Evolutionary conservation across 441 rosid genomes (phyloP).

Genomic region (Breynia disticha): DNA sequence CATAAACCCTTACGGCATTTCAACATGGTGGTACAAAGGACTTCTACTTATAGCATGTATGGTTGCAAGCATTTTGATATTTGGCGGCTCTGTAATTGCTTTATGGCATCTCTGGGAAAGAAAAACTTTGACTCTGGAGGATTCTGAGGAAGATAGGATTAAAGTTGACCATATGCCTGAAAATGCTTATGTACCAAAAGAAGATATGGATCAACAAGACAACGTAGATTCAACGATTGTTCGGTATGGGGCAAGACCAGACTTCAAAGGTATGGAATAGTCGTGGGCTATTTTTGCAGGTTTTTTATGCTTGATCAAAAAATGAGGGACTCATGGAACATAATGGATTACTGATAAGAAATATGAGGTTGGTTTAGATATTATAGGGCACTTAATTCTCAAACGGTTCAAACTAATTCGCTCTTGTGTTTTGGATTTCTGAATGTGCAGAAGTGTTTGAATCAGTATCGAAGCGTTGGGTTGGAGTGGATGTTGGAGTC

Average conservation of each 20-base stretch:
- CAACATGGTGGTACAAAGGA: constrained; percentile 79
- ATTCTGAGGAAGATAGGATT: constrained; percentile 11
- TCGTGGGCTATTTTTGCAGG: not conserved
- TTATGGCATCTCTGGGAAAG: constrained; percentile 68
- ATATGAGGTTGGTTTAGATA: too few species aligned
- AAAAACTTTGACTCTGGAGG: constrained; percentile 18
- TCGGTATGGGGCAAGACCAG: constrained; percentile 67
- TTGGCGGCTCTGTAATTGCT: constrained; percentile 56
- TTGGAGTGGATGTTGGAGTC: constrained; percentile 72
- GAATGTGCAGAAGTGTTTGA: constrained; percentile 53
- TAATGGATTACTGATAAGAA: too few species aligned
- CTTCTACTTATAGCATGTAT: constrained; percentile 51
- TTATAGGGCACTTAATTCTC: not conserved
- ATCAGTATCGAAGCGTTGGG: constrained; percentile 44
- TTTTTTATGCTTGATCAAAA: not conserved
- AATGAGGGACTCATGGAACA: too few species aligned
- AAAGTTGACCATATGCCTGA: constrained; percentile 7
- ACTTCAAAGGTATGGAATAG: constrained; percentile 71
- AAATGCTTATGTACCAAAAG: constrained; percentile 9
- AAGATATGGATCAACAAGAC: constrained; percentile 14
- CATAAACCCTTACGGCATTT: constrained; percentile 36
- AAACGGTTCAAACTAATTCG: not conserved
- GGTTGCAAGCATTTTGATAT: constrained; percentile 51
- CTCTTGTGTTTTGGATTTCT: not conserved
- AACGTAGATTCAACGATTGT: constrained; percentile 23